Base-by-base conservation (phyloP, 352 stramenopile genomes). In the Globisporangium paroecandrum region DNA sequence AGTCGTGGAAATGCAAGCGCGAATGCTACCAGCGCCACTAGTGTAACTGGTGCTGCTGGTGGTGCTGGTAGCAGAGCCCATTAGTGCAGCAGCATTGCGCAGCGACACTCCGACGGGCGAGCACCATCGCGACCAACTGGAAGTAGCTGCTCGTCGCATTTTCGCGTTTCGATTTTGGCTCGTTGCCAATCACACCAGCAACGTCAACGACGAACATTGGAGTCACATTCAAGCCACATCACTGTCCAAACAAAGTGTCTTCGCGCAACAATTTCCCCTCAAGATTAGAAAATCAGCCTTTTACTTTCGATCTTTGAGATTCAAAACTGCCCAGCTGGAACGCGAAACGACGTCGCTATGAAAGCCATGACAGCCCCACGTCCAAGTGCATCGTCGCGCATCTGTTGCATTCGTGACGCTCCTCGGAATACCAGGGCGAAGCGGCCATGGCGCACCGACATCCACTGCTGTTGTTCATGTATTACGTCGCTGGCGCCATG, bases 141-240 rank as follows among this genome's bases (percentile, higher is more conserved):
- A 41, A 5, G 43, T 62, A 34, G 57, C 27, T 49, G 60, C 46
- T 65, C 60, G 60, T 66, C 29, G 60, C 60, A 66, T 66, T 46
- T 12, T n/a, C 18, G 18, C 7, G 38, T 18, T 20, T 46, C 38
- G 12, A 8, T 59, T 24, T 38, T 32, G 56, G 29, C 12, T 24
- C 20, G 32, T 65, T 58, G 60, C 60, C 60, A 66, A 29, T 66
- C 59, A 64, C 59, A 64, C 36, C 51, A 13, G 47, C 47, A 53
- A 12, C 15, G 22, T 24, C 18, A n/a, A 15, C 20, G 12, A n/a
- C 29, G 6, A 51, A 47, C 9, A 10, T 51, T 51, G 43, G 43
- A 10, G 43, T 4, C 53, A 38, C 53, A 24, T 58, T 58, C 53
- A 32, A 58, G 6, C 9, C 15, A 58, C 53, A 38, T 58, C 12